Evolutionary conservation across 345 rosid species (phyloP), one percentile per base, ranked within the genome.

Genomic region (Conringia planisiliqua): DNA sequence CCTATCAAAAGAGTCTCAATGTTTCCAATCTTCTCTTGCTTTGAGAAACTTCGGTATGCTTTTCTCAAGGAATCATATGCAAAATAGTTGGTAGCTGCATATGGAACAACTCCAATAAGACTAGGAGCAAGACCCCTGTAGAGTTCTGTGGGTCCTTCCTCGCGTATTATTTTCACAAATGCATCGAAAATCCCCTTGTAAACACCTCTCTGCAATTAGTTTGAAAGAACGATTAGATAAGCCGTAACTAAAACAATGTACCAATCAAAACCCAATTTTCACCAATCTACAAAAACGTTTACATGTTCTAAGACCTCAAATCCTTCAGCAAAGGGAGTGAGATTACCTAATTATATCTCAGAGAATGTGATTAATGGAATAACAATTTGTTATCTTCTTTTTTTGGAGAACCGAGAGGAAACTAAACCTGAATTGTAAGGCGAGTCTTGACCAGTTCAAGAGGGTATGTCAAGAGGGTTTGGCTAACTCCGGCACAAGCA

Each of bases 401-500:
- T 13, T 26, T 27, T 0, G 9, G 16, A 50, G 32, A 68, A 30
- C 3, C 2, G 5, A 9, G 30, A 47, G 33, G 24, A 59, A 59
- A 33, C 40, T 46, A 68, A 52, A 91, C 98, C 98, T 91, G 92
- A 64, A 94, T 90, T 1, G 98, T 94, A 59, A 94, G 78, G 35
- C 98, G 93, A 59, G 98, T 94, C 83, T 94, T 94, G 72, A 94
- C 82, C 66, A 94, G 80, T 71, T 94, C 97, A 1, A 94, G 97
- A 26, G 98, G 98, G 76, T 94, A 94, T 1, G 93, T 94, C 83
- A 86, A 90, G 72, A 94, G 76, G 7, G 98, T 91, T 16, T 95
- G 93, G 83, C 92, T 90, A 71, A 94, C 97, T 72, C 98, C 98
- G 72, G 98, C 98, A 87, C 96, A 91, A 5, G 97, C 98, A 51